A percentile compares a stretch with the other conserved stretches of the same genome.
These are phyloP conservation scores for Ziziphus jujuba DNA, from an alignment of 306 rosid species.

Conservation along the genomic window DNA sequence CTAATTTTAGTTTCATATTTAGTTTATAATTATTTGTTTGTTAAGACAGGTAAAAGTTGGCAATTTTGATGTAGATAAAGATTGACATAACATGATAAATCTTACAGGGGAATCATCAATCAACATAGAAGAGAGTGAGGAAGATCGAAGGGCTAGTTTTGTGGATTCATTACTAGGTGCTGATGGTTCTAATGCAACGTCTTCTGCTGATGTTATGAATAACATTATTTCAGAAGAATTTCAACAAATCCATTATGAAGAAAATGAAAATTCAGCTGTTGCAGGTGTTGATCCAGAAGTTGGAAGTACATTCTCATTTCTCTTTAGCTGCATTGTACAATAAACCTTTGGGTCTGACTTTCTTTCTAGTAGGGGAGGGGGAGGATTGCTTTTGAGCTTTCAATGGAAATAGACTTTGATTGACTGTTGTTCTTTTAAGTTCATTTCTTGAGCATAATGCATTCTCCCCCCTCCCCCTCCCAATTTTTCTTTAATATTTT, in stretches of 20 bases:
- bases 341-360: conserved; percentile 9
- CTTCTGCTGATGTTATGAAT: conserved; percentile 39
- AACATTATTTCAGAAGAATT: conserved; percentile 30
- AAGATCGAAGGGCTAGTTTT: conserved; percentile 75
- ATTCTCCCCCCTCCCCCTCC: neutral
- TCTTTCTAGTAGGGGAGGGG: neutral
- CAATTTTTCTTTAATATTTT: neutral
- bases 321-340: conserved; percentile 16
- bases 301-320: conserved; percentile 47
- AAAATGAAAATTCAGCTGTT: conserved; percentile 36
- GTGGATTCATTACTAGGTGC: conserved; percentile 73
- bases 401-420: neutral
- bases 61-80: conserved; percentile 20
- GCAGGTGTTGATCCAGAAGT: conserved; percentile 35
- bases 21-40: conserved; percentile 7
- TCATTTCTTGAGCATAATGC: neutral
- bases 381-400: conserved; percentile 4
- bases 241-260: conserved; percentile 28
- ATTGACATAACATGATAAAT: conserved; percentile 14
- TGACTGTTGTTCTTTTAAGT: neutral
- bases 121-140: conserved; percentile 65
- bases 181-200: conserved; percentile 42
- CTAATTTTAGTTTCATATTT: neutral
- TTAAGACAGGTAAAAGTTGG: neutral
- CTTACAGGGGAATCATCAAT: conserved; percentile 67